Conservation (phyloP, 1,139 yeast genomes). For the Suhomyces coccinellae region DNA sequence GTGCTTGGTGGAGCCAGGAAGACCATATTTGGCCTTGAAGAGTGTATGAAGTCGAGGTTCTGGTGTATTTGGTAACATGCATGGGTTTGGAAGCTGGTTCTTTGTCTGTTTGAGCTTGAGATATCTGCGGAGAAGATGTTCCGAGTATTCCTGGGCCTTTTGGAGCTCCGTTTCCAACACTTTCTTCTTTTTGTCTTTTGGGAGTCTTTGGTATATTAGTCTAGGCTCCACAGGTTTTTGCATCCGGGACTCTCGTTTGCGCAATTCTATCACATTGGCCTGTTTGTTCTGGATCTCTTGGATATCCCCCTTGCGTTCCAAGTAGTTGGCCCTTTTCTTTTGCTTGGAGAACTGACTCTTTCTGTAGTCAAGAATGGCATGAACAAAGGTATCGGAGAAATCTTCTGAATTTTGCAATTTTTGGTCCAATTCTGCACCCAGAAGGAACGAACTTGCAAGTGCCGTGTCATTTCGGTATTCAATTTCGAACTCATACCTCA, state of each 20-base stretch:
- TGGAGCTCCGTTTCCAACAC: conserved; percentile 12
- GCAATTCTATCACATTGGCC: conserved; percentile 11
- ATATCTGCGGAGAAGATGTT: conserved; percentile 27
- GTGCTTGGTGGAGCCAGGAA: conserved; percentile 26
- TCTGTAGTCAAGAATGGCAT: conserved; percentile 15
- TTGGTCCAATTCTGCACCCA: conserved; percentile 7
- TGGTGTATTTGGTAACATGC: conserved; percentile 33
- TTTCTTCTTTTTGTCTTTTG: conserved; percentile 9
- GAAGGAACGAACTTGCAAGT: conserved; percentile 2
- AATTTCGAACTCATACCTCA: conserved; percentile 20
- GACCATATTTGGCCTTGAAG: conserved; percentile 9
- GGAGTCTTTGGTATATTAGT: conserved; percentile 7
- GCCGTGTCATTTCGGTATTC: not conserved
- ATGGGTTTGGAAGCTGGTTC: conserved; percentile 36
- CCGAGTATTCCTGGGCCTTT: conserved; percentile 17
- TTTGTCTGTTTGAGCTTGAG: conserved; percentile 31
- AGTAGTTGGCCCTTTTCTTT: conserved; percentile 22
- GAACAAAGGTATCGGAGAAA: not conserved
- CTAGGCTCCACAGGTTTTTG: conserved; percentile 3
- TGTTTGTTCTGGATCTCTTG: conserved; percentile 12
- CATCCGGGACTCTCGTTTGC: conserved; percentile 9
- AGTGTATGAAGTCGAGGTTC: conserved; percentile 11
- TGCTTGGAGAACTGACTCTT: conserved; percentile 15
- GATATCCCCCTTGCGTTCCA: conserved; percentile 12
- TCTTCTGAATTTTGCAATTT: not conserved